Conservation (phyloP, 2,329 filamentous ascomycete genomes). For the Westerdykella sp. region DNA sequence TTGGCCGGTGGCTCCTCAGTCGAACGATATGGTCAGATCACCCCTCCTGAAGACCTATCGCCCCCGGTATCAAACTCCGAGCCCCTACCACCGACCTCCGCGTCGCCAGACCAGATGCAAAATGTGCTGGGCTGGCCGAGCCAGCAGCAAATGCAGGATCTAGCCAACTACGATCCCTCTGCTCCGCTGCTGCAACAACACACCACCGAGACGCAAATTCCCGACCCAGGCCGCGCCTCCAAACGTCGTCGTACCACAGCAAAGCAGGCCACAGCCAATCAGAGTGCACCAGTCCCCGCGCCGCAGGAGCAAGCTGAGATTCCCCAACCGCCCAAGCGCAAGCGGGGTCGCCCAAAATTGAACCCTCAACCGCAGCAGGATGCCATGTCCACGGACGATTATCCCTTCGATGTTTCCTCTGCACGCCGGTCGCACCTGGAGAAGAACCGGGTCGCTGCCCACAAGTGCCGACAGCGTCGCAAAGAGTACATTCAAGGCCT, state of each 20-base stretch:
- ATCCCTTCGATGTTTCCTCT: conserved; percentile 29
- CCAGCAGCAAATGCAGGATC: conserved; percentile 5
- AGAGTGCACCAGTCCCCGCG: conserved; percentile 2
- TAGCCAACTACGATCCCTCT: conserved; percentile 3
- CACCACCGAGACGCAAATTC: conserved; percentile 4
- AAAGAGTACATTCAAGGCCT: conserved; percentile 51
- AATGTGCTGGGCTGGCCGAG: conserved; percentile 24
- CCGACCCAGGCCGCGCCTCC: conserved; percentile 8
- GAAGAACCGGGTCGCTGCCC: conserved; percentile 65
- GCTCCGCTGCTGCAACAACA: not conserved
- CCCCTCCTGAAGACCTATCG: conserved; percentile 32
- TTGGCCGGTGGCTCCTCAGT: conserved; percentile 23
- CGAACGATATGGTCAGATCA: conserved; percentile 32
- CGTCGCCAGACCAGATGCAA: conserved; percentile 16
- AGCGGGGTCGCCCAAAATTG: conserved; percentile 33
- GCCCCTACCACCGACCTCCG: not conserved
- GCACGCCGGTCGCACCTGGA: conserved; percentile 47
- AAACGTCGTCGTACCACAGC: conserved; percentile 26
- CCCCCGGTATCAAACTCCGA: conserved; percentile 11
- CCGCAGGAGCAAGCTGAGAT: conserved; percentile 5
- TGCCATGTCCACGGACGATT: conserved; percentile 28
- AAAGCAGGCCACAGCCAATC: conserved; percentile 10
- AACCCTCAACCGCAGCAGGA: conserved; percentile 25
- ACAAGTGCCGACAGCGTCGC: conserved; percentile 67
- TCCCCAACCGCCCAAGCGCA: conserved; percentile 30